phyloP scores from a whole-genome alignment of 2,329 filamentous ascomycete genomes.

The Gyromitra esculenta region DNA sequence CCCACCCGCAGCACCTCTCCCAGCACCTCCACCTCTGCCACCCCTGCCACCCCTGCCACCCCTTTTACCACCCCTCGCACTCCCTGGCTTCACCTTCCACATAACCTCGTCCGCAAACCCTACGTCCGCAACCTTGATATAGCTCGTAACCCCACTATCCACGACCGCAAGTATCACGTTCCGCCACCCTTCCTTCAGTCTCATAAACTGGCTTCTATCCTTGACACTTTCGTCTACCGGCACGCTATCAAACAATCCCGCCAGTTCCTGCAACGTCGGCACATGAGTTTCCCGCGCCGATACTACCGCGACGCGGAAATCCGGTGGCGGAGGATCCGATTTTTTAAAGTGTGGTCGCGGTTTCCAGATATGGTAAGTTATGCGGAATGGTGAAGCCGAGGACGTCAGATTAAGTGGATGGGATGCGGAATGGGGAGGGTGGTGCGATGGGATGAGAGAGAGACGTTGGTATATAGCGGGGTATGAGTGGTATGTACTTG shows the following conservation, averaged over 20 bases:
- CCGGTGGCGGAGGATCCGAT: constrained; percentile 77
- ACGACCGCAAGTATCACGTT: constrained; percentile 88
- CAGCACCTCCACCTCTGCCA: constrained; percentile 20
- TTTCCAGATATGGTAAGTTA: constrained; percentile 87
- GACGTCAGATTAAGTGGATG: constrained; percentile 59
- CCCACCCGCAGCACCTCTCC: constrained; percentile 25
- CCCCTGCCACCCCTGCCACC: constrained; percentile 53
- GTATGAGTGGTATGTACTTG: constrained; percentile 74
- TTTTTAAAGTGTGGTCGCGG: constrained; percentile 77
- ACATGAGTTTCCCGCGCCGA: constrained; percentile 76
- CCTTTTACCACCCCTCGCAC: constrained; percentile 59
- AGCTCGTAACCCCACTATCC: constrained; percentile 89
- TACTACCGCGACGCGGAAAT: constrained; percentile 85
- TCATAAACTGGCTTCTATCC: constrained; percentile 72
- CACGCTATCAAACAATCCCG: constrained; percentile 75
- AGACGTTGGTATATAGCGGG: constrained; percentile 79
- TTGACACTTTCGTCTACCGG: constrained; percentile 71
- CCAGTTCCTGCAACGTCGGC: constrained; percentile 77
- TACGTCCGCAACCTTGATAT: constrained; percentile 80
- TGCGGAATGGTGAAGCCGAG: constrained; percentile 66
- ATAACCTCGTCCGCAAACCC: constrained; percentile 80
- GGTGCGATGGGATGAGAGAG: constrained; percentile 76
- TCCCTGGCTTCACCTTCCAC: constrained; percentile 66
- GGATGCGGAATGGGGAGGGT: constrained; percentile 64
- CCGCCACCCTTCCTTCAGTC: constrained; percentile 83